These are phyloP conservation scores for Caryocar brasiliense DNA, from an alignment of 441 rosid species.

Conservation along the genomic window DNA sequence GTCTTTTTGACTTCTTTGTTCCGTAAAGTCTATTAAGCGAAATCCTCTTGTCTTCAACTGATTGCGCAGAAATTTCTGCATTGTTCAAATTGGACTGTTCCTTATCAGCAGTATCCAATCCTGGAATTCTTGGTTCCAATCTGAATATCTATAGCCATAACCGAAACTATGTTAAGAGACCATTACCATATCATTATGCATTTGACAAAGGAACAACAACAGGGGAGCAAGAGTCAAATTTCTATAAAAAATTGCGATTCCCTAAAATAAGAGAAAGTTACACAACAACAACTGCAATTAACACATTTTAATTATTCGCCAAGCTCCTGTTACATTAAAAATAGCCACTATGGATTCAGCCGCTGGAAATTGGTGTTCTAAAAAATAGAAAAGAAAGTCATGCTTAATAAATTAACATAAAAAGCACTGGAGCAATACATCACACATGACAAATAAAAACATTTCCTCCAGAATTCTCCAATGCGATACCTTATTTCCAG, in stretches of 20 bases:
- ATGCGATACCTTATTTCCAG: conserved; percentile 72
- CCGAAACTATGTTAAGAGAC: background rate
- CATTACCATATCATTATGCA: background rate
- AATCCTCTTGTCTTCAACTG: conserved; percentile 13
- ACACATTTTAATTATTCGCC: too few relatives aligned
- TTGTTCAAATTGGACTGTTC: conserved; percentile 24
- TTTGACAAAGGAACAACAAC: background rate
- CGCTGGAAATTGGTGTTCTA: too few relatives aligned
- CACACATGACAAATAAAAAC: too few relatives aligned
- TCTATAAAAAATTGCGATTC: too few relatives aligned
- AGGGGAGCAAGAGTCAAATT: background rate
- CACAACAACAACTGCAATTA: too few relatives aligned
- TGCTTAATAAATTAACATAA: too few relatives aligned
- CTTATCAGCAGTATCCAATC: conserved; percentile 15
- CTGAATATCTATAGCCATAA: conserved; percentile 48
- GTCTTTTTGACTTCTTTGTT: conserved; percentile 37
- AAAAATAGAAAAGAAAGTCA: too few relatives aligned
- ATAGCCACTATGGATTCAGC: too few relatives aligned
- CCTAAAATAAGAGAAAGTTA: too few relatives aligned
- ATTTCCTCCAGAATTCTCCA: too few relatives aligned
- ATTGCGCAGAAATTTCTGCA: conserved; percentile 20
- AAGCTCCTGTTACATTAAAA: too few relatives aligned
- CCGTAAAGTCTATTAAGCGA: conserved; percentile 25
- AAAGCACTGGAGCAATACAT: too few relatives aligned
- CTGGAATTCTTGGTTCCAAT: conserved; percentile 53